Conservation (phyloP, 179 eudicot genomes). For the Amaranthus tricolor region DNA sequence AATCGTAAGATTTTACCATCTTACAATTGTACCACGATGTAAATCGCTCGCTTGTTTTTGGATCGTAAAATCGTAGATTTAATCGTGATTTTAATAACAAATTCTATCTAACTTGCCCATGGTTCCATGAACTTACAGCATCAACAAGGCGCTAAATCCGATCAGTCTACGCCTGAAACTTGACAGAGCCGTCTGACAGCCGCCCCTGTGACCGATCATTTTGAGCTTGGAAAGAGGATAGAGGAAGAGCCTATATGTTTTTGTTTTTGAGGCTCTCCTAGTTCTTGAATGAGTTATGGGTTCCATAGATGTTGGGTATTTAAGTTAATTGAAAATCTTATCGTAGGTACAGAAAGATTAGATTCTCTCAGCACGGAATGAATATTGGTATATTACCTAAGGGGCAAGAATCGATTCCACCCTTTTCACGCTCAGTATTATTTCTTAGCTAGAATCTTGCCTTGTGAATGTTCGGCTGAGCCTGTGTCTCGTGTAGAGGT, state of each 20-base stretch:
- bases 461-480: no score
- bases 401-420: neutral
- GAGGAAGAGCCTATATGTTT: neutral
- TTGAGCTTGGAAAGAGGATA: neutral
- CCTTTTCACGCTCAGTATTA: neutral
- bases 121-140: slow-evolving; percentile 27
- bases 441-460: neutral
- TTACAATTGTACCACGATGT: no score
- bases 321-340: neutral
- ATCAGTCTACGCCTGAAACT: slow-evolving; percentile 29
- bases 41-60: no score
- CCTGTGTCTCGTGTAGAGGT: no score
- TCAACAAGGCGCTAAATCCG: slow-evolving; percentile 37
- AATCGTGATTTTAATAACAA: no score
- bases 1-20: no score
- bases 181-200: slow-evolving; percentile 20
- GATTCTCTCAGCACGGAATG: neutral
- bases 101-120: slow-evolving; percentile 1
- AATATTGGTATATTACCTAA: neutral
- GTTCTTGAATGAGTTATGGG: neutral
- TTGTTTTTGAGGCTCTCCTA: neutral
- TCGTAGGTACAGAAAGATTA: neutral
- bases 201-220: neutral
- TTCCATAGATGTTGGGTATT: neutral
- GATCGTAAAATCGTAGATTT: no score